Conservation (phyloP, 2,329 filamentous ascomycete genomes). For the Alternaria brassicicola region DNA sequence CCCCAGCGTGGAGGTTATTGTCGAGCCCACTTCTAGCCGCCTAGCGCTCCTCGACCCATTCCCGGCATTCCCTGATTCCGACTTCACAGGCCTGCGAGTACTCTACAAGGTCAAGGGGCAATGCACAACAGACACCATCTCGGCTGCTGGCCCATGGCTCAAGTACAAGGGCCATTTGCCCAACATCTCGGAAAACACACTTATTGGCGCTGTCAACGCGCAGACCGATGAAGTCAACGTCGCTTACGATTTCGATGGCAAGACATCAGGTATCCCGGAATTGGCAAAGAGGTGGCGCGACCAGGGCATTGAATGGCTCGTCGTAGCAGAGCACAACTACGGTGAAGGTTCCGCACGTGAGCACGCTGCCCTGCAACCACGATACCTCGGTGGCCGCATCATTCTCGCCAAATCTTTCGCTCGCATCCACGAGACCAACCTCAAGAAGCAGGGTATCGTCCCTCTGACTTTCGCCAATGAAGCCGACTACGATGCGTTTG, state of each 20-base stretch:
- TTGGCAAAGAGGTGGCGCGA: constrained; percentile 84
- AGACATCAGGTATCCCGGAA: constrained; percentile 79
- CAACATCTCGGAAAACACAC: constrained; percentile 96
- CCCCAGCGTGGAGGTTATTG: constrained; percentile 71
- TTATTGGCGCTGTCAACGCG: constrained; percentile 92
- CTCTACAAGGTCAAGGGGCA: constrained; percentile 97
- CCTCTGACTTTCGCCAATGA: constrained; percentile 90
- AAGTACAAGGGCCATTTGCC: constrained; percentile 99
- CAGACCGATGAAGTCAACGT: constrained; percentile 91
- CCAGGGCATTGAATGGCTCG: constrained; percentile 79
- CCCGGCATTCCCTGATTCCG: constrained; percentile 75
- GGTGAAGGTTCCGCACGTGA: constrained; percentile 89
- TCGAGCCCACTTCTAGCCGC: constrained; percentile 86
- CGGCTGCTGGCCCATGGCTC: constrained; percentile 93
- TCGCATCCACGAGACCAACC: constrained; percentile 91
- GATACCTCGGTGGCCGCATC: constrained; percentile 85
- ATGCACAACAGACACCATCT: constrained; percentile 99
- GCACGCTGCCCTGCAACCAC: constrained; percentile 86
- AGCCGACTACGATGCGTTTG: constrained; percentile 82
- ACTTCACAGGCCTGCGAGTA: constrained; percentile 79
- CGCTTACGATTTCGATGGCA: constrained; percentile 85
- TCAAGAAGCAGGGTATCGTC: constrained; percentile 97
- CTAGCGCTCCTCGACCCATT: constrained; percentile 93
- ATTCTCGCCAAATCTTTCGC: constrained; percentile 88
- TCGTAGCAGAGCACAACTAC: constrained; percentile 98